Conservation (phyloP, 495 filamentous ascomycete genomes). For the Pseudevernia furfuracea region DNA sequence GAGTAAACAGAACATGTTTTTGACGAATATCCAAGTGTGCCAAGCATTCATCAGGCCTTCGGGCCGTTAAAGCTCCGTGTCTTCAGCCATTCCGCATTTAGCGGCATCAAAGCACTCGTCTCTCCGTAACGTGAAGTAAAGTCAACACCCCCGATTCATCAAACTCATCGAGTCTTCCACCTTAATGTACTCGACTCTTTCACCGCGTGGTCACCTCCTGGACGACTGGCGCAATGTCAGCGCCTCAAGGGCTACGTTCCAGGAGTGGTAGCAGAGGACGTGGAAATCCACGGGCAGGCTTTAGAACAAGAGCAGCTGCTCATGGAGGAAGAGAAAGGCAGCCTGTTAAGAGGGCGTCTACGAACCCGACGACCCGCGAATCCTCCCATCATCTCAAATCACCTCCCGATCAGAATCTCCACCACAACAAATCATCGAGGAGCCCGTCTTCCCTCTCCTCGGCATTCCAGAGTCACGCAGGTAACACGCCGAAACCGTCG, state of each 20-base stretch:
- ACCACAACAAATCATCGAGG: conserved; percentile 12
- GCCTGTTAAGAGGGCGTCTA: background rate
- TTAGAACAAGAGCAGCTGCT: conserved; percentile 15
- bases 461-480: conserved; percentile 12
- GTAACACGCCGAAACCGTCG: conserved; percentile 11
- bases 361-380: conserved; percentile 1
- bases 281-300: conserved; percentile 13
- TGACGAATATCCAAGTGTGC: too few species aligned
- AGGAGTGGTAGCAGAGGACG: conserved; percentile 18
- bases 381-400: conserved; percentile 14
- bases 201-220: conserved; percentile 8
- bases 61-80: background rate
- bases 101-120: background rate
- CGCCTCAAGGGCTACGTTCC: conserved; percentile 18
- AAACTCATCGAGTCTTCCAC: background rate
- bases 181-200: conserved; percentile 19
- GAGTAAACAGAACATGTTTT: too few species aligned
- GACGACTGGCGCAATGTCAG: conserved; percentile 25
- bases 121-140: background rate
- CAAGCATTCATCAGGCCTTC: background rate
- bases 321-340: conserved; percentile 11
- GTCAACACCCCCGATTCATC: background rate
- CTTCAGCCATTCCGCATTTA: conserved; percentile 1
- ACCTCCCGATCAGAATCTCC: conserved; percentile 3
- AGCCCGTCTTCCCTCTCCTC: conserved; percentile 10